Conservation (phyloP, 2,329 filamentous ascomycete genomes). For the Hypocreales sp. region DNA sequence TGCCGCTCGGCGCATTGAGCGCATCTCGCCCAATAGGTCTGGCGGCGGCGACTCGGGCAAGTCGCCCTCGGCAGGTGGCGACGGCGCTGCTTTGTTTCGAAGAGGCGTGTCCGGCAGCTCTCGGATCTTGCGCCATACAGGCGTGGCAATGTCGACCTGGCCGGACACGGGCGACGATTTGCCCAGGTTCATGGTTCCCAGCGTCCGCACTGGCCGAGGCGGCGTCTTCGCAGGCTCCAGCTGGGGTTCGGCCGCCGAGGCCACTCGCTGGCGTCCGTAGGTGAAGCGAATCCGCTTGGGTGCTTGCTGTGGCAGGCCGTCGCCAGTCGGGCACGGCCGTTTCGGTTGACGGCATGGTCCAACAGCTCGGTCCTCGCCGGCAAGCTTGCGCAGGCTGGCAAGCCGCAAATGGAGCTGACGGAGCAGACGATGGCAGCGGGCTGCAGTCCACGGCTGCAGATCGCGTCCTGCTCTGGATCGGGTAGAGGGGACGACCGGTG, state of each 20-base stretch:
- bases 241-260: constrained; percentile 1
- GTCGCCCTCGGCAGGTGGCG: background rate
- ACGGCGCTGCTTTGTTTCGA: background rate
- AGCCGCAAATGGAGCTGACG: constrained; percentile 29
- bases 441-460: constrained; percentile 28
- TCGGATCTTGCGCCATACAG: constrained; percentile 12
- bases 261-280: constrained; percentile 10
- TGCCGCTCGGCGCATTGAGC: constrained; percentile 8
- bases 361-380: constrained; percentile 7
- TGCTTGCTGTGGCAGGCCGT: constrained; percentile 2
- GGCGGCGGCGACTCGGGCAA: constrained; percentile 1
- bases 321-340: constrained; percentile 5
- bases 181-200: constrained; percentile 14
- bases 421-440: constrained; percentile 28
- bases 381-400: constrained; percentile 20
- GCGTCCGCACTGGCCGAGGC: constrained; percentile 11
- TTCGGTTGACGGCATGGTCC: constrained; percentile 7
- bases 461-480: constrained; percentile 2
- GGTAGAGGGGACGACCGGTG: too few species aligned
- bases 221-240: constrained; percentile 8
- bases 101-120: constrained; percentile 5
- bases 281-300: constrained; percentile 15
- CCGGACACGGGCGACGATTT: constrained; percentile 10
- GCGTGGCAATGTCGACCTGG: constrained; percentile 14
- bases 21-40: constrained; percentile 8